phyloP scores from a whole-genome alignment of 768 basidiomycete genomes.

The Amyloporia xantha region DNA sequence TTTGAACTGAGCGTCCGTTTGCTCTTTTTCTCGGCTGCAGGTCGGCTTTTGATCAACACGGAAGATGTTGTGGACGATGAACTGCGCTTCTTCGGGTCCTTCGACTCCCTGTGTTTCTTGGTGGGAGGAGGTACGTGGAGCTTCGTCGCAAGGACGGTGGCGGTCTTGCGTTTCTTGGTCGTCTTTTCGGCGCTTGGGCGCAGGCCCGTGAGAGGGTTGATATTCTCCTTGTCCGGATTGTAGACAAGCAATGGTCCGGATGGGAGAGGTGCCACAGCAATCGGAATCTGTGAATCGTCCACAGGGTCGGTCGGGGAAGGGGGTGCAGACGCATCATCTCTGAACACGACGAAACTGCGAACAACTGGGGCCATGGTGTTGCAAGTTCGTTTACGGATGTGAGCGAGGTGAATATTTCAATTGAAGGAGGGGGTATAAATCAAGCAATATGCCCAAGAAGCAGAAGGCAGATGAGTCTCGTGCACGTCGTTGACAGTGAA shows the following conservation, averaged over 20 bases:
- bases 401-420: background rate
- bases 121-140: conserved; percentile 13
- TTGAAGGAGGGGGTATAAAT: background rate
- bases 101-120: conserved; percentile 12
- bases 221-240: conserved; percentile 66
- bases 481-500: background rate
- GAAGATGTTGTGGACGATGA: background rate
- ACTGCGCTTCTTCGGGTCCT: conserved; percentile 15
- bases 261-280: conserved; percentile 15
- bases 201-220: conserved; percentile 67
- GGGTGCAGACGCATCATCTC: conserved; percentile 15
- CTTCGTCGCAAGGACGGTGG: conserved; percentile 19
- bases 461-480: conserved; percentile 2
- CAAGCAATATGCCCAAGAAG: background rate
- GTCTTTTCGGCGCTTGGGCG: conserved; percentile 42
- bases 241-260: conserved; percentile 21
- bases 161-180: conserved; percentile 58
- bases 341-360: conserved; percentile 21
- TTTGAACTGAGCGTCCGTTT: conserved; percentile 23
- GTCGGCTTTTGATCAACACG: conserved; percentile 5
- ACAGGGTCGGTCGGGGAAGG: conserved; percentile 15
- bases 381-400: background rate
- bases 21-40: conserved; percentile 13
- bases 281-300: conserved; percentile 18
- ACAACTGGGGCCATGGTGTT: conserved; percentile 10